Evolutionary conservation across 2,329 filamentous ascomycete species (phyloP).

Genomic region (Epichloe brachyelytri): DNA sequence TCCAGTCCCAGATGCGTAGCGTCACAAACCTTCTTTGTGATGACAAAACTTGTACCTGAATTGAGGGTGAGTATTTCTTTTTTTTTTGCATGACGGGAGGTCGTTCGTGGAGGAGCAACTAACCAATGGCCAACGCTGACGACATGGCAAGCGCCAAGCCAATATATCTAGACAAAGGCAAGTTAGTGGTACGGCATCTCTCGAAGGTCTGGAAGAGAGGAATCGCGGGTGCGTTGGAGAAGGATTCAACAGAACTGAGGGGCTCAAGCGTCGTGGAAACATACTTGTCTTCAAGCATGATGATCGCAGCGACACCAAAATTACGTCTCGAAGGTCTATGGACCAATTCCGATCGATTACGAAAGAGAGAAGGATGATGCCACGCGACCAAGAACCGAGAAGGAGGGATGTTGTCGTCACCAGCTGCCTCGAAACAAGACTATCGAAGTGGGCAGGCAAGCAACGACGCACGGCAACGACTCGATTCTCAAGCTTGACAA

Average conservation of each 20-base stretch:
- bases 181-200: neutral
- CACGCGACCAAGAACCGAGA: neutral
- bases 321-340: neutral
- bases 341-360: neutral
- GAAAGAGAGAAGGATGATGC: neutral
- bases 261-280: constrained; percentile 6
- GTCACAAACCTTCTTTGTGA: constrained; percentile 77
- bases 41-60: constrained; percentile 88
- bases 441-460: neutral
- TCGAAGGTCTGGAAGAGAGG: too few relatives aligned
- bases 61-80: constrained; percentile 12
- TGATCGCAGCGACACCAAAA: constrained; percentile 4
- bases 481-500: neutral
- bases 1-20: neutral
- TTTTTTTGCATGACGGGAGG: neutral
- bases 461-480: neutral
- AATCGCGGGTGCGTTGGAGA: neutral
- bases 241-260: neutral
- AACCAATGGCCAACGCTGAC: constrained; percentile 66
- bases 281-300: constrained; percentile 28
- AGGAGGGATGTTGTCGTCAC: neutral
- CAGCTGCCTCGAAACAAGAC: neutral
- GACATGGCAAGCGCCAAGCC: constrained; percentile 63
- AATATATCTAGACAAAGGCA: constrained; percentile 47
- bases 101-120: constrained; percentile 12